Base-by-base conservation (phyloP, 495 filamentous ascomycete species). In the Lasiosphaeriaceae sp. region DNA sequence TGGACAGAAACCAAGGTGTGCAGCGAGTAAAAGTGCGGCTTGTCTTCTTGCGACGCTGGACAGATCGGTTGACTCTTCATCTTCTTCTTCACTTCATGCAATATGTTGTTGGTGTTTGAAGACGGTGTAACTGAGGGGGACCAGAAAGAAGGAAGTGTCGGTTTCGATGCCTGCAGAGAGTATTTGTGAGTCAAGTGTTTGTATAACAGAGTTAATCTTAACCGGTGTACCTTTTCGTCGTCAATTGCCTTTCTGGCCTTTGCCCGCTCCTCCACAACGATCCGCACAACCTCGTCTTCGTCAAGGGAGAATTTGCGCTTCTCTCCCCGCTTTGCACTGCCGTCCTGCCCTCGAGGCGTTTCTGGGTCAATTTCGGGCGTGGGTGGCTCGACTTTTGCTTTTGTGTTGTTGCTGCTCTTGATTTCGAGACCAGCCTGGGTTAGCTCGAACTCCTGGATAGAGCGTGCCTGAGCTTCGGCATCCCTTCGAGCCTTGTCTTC, bases 81-180 rank as follows among this genome's bases (percentile, higher is more conserved):
- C 34, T 84, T 77, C 66, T 86, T 89, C 21, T 78, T 78, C 59
- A 87, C 77, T 7, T 78, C 74, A 59, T 82, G 78, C 8, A 82
- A 68, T n/a, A 68, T 59, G 29, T 75, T 74, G 52, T 69, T 74
- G 37, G 67, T 73, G 56, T 80, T 79, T 2, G 77, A 75, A 0
- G 82, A 78, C 0, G 93, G 91, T 0, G 90, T 94, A 29, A 95
- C 76, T 1, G 89, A 88, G 0, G 94, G 93, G 0, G 95, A 86
- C 94, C 94, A 98, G 75, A 97, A 97, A 2, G 92, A 94, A 0
- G 91, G 90, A 0, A 96, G 73, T n/a, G 82, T 85, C 0, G 84
- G 85, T 65, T 89, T 88, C 1, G 82, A 80, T 0, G 84, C 81
- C 72, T 81, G 64, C 20, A 2, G 62, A n/a, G n/a, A n/a, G n/a